Base-by-base conservation (phyloP, 2,329 filamentous ascomycete genomes). In the Penicillium frequentans region DNA sequence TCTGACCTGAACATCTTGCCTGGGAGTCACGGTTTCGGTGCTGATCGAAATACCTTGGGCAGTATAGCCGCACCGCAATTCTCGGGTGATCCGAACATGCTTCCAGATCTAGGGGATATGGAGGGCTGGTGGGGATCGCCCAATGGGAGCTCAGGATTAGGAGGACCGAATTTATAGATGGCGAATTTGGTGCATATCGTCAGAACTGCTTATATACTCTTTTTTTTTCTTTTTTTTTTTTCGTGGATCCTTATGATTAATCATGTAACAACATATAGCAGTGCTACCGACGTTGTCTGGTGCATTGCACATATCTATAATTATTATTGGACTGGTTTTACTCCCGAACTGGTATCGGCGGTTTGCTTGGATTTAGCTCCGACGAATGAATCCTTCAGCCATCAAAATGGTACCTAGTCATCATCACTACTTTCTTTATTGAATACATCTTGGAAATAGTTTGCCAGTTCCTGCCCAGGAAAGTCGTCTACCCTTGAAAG, bases 51-150 rank as follows among this genome's bases (percentile, higher is more conserved):
- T 42, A 11, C 50, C 2, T 31, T 62, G 27, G 58, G 35, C 8
- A 31, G 49, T 1, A 43, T 66, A 4, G 10, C 58, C 14, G 54
- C 55, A 14, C 52, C 60, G 5, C 54, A 59, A 4, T 63, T 66
- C 26, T 37, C 54, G 3, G 57, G 57, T 46, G 60, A 61, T 8
- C 37, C 58, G 1, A 51, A 31, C 23, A 64, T 62, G 11, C 60
- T 72, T 11, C 59, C 67, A 10, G 63, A 63, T 11, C 46, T 70
- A 14, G 64, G 56, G 1, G 69, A 71, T 57, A 65, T 73, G 24
- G 70, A 71, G 39, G 60, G 66, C 1, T 73, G 71, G 71, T 73
- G 71, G 71, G 68, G 66, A 44, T 62, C 68, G 2, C 57, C 67
- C 0, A 57, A 57, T 39, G 63, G 46, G 19, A 45, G 19, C 26